Evolutionary conservation across 2,329 filamentous ascomycete species (phyloP), one percentile per base, ranked within the genome.

Genomic region (Trichoderma simmonsii): DNA sequence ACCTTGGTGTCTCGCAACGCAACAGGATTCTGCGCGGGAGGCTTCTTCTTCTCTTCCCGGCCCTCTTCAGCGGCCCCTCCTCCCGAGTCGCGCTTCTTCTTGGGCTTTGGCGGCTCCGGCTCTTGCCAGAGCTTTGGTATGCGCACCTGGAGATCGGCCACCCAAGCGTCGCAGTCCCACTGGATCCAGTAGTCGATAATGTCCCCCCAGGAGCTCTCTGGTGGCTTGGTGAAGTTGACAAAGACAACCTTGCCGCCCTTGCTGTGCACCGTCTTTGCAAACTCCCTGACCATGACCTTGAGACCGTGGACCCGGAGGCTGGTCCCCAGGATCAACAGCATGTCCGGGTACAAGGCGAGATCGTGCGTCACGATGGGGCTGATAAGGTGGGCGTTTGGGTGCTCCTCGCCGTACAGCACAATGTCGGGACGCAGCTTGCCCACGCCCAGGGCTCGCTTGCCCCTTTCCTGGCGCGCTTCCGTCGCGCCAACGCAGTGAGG

Each of bases 151-250:
- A 93, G 78, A 76, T 92, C 89, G 11, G 85, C 80, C 1, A 93
- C 90, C 91, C 91, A 93, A 4, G 88, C 88, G 75, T 93, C 91
- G 73, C 91, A 93, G 76, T 93, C 91, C 90, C 90, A 92, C 74
- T 91, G 86, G 1, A 93, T 86, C 88, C 91, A 93, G 73, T 90
- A 92, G 80, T 93, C 91, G 68, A 93, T 91, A 0, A 92, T 82
- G 69, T 92, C 91, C 1, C 90, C 88, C 91, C 91, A 93, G 1
- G 86, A 87, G 77, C 91, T 93, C 77, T 92, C 90, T 0, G 91
- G 85, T 0, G 91, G 91, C 76, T 91, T 91, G 1, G 91, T 92
- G 26, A 90, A 87, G 79, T 93, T 93, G 74, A 93, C 89, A 80
- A 93, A 93, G 5, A 93, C 84, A 0, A 93, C 91, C 70, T 88